Conservation (phyloP, 352 stramenopile species). For the Phytophthora palmivora region DNA sequence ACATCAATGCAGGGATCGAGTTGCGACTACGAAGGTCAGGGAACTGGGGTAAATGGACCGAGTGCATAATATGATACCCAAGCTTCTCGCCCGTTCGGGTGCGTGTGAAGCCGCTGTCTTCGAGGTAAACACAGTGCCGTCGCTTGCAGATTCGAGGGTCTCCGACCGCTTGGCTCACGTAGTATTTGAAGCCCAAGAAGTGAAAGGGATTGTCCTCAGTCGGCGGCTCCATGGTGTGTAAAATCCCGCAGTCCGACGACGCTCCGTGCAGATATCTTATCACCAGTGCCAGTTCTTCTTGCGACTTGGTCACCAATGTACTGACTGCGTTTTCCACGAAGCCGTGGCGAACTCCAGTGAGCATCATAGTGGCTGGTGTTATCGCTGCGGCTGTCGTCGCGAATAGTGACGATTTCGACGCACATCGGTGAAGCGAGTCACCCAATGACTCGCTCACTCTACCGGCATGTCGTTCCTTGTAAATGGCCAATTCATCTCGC, state of each 20-base stretch:
- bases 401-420: conserved; percentile 39
- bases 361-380: conserved; percentile 40
- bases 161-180: conserved; percentile 44
- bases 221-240: conserved; percentile 43
- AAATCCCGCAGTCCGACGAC: conserved; percentile 47
- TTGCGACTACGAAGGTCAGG: conserved; percentile 40
- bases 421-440: conserved; percentile 31
- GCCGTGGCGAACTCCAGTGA: conserved; percentile 41
- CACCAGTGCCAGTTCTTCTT: conserved; percentile 63
- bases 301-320: conserved; percentile 43
- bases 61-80: conserved; percentile 57
- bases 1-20: conserved; percentile 37
- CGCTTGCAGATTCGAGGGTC: conserved; percentile 35
- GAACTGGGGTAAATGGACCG: conserved; percentile 46
- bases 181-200: conserved; percentile 61
- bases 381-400: conserved; percentile 40
- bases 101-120: conserved; percentile 50
- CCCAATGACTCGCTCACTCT: conserved; percentile 27
- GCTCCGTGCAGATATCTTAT: conserved; percentile 51
- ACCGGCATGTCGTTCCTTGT: conserved; percentile 36
- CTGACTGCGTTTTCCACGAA: conserved; percentile 45
- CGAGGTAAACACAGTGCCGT: conserved; percentile 51
- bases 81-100: conserved; percentile 46
- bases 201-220: conserved; percentile 46
- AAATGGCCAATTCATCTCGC: conserved; percentile 42